Evolutionary conservation across 129 eudicot species (phyloP), one percentile per base, ranked within the genome.

Genomic region (Centaurea solstitialis): DNA sequence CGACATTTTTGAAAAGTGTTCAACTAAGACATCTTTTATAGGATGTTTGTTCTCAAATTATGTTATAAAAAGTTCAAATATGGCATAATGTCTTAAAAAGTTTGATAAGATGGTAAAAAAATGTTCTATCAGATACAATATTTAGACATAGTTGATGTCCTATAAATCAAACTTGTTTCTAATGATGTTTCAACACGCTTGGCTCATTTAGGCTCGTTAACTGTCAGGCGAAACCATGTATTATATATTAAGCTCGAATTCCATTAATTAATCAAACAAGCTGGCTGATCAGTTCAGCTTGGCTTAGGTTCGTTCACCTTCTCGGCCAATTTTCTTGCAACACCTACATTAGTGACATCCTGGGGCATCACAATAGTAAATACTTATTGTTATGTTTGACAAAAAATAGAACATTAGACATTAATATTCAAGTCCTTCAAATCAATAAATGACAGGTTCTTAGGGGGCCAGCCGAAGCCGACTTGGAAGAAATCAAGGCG

Each of bases 381-480:
- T 57, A 20, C n/a, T 17, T 17, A 57, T 5, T 57, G 65, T 57
- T 57, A 17, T 57, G 17, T 43, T 53, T 57, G 12, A 41, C 9
- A 41, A 39, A 50, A 57, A 57, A 57, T 57, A 57, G 65, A 57
- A n/a, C 1, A n/a, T 1, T 57, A 57, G 22, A 17, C 65, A 57
- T 5, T 57, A 57, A n/a, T n/a, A 57, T 17, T 8, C 65, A 6
- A 57, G 23, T 3, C 65, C 22, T 57, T 64, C 68, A 64, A 64
- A 35, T 81, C 62, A 81, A 57, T 21, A 59, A 26, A 81, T 71
- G 80, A 35, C 89, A 94, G 97, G 85, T 94, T 94, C 85, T 80
- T 94, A 81, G 98, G 98, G 78, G 90, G 76, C 69, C 93, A 70
- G 86, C 91, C 65, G 81, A 84, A 77, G 98, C 98, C 11, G 98